Conservation (phyloP, 257 asterid genomes). For the Lavandula angustifolia region DNA sequence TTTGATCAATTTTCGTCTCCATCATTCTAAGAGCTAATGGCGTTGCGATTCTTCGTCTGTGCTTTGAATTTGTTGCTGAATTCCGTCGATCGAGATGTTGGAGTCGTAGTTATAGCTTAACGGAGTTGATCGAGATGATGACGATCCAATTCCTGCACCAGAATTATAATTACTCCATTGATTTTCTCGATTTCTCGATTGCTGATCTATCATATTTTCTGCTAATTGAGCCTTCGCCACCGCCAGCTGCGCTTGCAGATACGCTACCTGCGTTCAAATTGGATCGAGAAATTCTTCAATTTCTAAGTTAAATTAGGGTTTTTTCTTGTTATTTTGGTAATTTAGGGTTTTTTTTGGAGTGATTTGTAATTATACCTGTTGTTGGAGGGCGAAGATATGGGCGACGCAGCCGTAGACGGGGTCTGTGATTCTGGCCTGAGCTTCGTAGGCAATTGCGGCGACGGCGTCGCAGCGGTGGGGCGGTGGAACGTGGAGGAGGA, state of each 20-base stretch:
- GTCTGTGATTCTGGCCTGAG: slow-evolving; percentile 81
- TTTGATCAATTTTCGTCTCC: slow-evolving; percentile 41
- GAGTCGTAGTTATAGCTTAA: slow-evolving; percentile 36
- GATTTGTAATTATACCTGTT: slow-evolving; percentile 48
- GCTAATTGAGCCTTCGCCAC: slow-evolving; percentile 66
- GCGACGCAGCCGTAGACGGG: slow-evolving; percentile 91
- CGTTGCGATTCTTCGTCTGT: slow-evolving; percentile 35
- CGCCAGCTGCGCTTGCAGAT: slow-evolving; percentile 76
- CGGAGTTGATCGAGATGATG: slow-evolving; percentile 22
- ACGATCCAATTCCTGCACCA: slow-evolving; percentile 37
- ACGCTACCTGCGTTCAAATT: slow-evolving; percentile 54
- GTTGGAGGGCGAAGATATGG: slow-evolving; percentile 76
- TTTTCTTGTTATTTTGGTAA: no score
- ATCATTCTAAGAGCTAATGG: slow-evolving; percentile 72
- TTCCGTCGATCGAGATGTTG: slow-evolving; percentile 35
- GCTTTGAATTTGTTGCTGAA: slow-evolving; percentile 43
- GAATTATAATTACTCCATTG: slow-evolving; percentile 35
- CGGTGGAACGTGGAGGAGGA: slow-evolving; percentile 65
- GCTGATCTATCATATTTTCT: slow-evolving; percentile 48
- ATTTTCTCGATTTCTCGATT: slow-evolving; percentile 43
- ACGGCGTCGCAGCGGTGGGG: slow-evolving; percentile 77
- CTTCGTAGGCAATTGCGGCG: slow-evolving; percentile 84
- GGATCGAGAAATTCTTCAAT: no score
- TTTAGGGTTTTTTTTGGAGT: no score
- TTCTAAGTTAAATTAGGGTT: no score